Conservation (phyloP, 2,329 filamentous ascomycete genomes). For the Colletotrichum sidae region DNA sequence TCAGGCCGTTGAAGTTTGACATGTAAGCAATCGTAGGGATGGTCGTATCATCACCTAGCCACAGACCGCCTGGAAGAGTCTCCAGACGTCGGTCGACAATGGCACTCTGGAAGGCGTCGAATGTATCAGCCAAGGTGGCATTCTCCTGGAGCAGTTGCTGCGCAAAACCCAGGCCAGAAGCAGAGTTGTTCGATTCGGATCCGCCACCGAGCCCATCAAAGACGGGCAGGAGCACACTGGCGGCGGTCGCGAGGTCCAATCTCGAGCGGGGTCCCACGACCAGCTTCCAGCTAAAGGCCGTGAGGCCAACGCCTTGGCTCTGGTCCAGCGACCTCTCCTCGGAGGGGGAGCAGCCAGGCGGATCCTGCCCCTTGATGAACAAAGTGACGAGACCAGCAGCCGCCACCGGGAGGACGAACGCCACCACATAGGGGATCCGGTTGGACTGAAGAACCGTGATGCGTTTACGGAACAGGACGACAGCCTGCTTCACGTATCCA, state of each 20-base stretch:
- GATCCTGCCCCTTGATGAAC: constrained; percentile 71
- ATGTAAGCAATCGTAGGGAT: constrained; percentile 78
- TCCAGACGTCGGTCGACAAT: constrained; percentile 73
- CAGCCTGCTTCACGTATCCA: constrained; percentile 75
- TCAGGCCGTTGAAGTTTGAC: constrained; percentile 68
- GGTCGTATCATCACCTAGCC: constrained; percentile 71
- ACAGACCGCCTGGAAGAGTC: constrained; percentile 83
- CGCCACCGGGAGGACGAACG: constrained; percentile 81
- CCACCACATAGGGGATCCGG: constrained; percentile 79
- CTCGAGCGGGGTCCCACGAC: constrained; percentile 55
- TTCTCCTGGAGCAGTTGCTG: constrained; percentile 22
- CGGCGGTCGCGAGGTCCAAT: constrained; percentile 28
- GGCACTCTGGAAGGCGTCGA: constrained; percentile 75
- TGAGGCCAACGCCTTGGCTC: constrained; percentile 52
- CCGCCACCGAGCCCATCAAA: constrained; percentile 43
- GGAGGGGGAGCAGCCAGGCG: constrained; percentile 63
- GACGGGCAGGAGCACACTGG: constrained; percentile 50
- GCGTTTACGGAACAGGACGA: constrained; percentile 83
- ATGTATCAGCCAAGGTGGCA: constrained; percentile 63
- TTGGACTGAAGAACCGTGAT: constrained; percentile 82
- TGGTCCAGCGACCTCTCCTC: constrained; percentile 57
- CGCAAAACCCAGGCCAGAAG: constrained; percentile 38
- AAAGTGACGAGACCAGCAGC: constrained; percentile 83
- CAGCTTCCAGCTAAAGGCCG: constrained; percentile 47
- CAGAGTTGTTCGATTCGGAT: constrained; percentile 26